Conservation (phyloP, 1,284 basidiomycete genomes). For the Apiotrichum montevideense region DNA sequence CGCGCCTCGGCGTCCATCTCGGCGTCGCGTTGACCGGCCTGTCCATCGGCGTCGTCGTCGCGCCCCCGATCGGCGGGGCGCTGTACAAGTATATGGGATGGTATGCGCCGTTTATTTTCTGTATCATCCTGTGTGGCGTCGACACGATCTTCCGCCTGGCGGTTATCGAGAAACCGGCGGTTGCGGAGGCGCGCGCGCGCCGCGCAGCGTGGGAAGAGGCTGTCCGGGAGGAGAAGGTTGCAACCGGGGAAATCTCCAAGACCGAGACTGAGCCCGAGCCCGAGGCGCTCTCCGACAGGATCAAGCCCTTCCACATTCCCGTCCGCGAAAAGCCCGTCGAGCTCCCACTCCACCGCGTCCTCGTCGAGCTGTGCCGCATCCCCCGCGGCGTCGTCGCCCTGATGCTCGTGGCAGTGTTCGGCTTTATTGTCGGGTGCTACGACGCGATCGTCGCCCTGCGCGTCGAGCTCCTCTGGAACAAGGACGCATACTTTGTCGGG, state of each 20-base stretch:
- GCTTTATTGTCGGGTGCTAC: conserved; percentile 43
- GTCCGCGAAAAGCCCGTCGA: conserved; percentile 17
- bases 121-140: conserved; percentile 55
- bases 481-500: conserved; percentile 59
- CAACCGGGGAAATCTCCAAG: no score
- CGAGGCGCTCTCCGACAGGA: not conserved
- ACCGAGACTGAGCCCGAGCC: no score
- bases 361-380: conserved; percentile 53
- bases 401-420: conserved; percentile 56
- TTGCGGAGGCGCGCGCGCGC: not conserved
- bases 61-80: conserved; percentile 62
- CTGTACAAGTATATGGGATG: conserved; percentile 64
- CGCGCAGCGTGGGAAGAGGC: not conserved
- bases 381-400: conserved; percentile 56
- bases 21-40: conserved; percentile 67
- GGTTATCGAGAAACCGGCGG: conserved; percentile 44
- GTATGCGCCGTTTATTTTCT: conserved; percentile 67
- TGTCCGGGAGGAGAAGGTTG: not conserved
- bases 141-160: conserved; percentile 57
- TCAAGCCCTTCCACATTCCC: not conserved
- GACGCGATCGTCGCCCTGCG: conserved; percentile 56
- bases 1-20: conserved; percentile 60
- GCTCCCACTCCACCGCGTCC: conserved; percentile 45
- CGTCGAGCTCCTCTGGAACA: conserved; percentile 57
- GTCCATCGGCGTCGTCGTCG: conserved; percentile 52